These are phyloP conservation scores for Nothopassalora personata DNA, from an alignment of 2,329 filamentous ascomycete species.

Conservation along the genomic window DNA sequence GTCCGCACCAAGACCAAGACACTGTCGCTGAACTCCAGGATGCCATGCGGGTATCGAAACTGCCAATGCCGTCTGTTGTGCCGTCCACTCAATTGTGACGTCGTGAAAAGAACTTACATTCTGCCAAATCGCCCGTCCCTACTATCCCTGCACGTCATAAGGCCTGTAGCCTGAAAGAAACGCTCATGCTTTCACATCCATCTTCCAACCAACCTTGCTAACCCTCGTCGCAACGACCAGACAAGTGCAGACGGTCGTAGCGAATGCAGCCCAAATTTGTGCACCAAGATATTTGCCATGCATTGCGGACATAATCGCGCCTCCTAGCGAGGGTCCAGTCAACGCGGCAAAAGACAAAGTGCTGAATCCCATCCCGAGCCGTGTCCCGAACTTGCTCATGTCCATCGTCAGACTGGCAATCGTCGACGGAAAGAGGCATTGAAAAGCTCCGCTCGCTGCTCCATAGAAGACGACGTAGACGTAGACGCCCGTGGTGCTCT, in stretches of 20 bases:
- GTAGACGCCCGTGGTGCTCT: slow-evolving; percentile 35
- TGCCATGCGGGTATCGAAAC: too few species aligned
- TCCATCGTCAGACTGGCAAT: slow-evolving; percentile 43
- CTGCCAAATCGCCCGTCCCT: neutral
- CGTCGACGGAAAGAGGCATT: slow-evolving; percentile 42
- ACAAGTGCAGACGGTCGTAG: slow-evolving; percentile 13
- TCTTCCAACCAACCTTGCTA: slow-evolving; percentile 22
- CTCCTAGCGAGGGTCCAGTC: slow-evolving; percentile 45
- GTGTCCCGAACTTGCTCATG: slow-evolving; percentile 41
- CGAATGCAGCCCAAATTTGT: slow-evolving; percentile 39
- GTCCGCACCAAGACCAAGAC: too few species aligned
- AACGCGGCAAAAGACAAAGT: slow-evolving; percentile 42
- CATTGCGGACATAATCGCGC: slow-evolving; percentile 39
- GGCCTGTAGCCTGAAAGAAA: neutral
- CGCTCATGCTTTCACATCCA: slow-evolving; percentile 14
- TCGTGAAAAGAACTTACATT: too few species aligned
- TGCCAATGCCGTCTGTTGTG: too few species aligned
- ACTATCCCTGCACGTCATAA: neutral
- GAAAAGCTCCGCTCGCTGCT: slow-evolving; percentile 40
- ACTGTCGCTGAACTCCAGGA: too few species aligned
- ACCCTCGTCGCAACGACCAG: slow-evolving; percentile 24
- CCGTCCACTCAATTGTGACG: too few species aligned
- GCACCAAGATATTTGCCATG: slow-evolving; percentile 39
- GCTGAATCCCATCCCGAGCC: slow-evolving; percentile 46
- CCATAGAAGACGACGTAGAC: slow-evolving; percentile 44